Percentiles rank a stretch among this genome's conserved stretches.
These are phyloP conservation scores for Acorus gramineus DNA, from an alignment of 106 monocot species.

Conservation along the genomic window DNA sequence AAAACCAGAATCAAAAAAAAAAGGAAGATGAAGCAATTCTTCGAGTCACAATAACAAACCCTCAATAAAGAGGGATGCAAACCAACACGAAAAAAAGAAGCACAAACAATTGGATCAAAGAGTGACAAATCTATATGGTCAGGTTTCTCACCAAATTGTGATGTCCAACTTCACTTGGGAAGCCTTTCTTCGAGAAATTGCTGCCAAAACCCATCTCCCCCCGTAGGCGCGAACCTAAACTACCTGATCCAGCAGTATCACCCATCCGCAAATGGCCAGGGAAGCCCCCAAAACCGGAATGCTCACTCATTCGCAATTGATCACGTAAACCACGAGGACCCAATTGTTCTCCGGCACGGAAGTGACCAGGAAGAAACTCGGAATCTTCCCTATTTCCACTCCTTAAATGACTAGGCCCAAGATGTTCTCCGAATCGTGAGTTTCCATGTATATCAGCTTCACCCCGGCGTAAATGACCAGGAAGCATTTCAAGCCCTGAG, in stretches of 20 bases:
- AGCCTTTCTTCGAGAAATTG: slow-evolving; percentile 10
- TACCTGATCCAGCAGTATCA: slow-evolving; percentile 10
- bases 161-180: slow-evolving; percentile 9
- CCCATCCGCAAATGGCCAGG: slow-evolving; percentile 8
- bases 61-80: neutral
- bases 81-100: neutral
- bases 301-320: neutral
- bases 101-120: neutral
- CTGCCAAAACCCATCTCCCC: slow-evolving; percentile 26
- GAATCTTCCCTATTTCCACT: too few relatives aligned
- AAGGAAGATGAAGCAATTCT: too few relatives aligned
- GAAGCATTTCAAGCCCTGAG: slow-evolving; percentile 13
- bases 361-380: too few relatives aligned
- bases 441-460: neutral
- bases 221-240: slow-evolving; percentile 3
- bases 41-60: too few relatives aligned
- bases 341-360: too few relatives aligned
- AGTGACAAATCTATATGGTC: neutral
- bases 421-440: too few relatives aligned
- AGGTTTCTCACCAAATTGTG: slow-evolving; percentile 18
- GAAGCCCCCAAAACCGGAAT: slow-evolving; percentile 9
- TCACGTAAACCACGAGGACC: neutral
- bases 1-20: too few relatives aligned
- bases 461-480: slow-evolving; percentile 14
- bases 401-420: too few relatives aligned